Percentiles rank a stretch among this genome's conserved stretches.
These are phyloP conservation scores for Dioscorea zingiberensis DNA, from an alignment of 106 monocot species.

Conservation along the genomic window DNA sequence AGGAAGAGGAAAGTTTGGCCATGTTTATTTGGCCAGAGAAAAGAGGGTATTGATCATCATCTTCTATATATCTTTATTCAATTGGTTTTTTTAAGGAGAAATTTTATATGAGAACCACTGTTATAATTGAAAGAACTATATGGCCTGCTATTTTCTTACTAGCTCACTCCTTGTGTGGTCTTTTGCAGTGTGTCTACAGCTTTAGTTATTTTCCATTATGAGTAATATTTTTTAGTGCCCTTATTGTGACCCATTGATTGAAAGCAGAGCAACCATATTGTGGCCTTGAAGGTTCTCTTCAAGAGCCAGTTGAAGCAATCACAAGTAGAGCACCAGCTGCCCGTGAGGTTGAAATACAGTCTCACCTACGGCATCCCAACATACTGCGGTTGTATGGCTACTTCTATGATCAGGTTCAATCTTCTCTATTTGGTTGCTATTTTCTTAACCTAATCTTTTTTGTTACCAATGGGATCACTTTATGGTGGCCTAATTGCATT, in stretches of 20 bases:
- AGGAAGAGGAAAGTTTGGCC: constrained; percentile 98
- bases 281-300: constrained; percentile 94
- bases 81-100: too few species aligned
- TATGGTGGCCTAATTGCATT: neutral
- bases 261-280: constrained; percentile 86
- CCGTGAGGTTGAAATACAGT: constrained; percentile 96
- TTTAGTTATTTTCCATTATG: too few species aligned
- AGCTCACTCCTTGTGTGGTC: too few species aligned
- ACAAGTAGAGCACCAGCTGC: constrained; percentile 93
- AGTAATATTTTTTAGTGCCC: too few species aligned
- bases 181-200: too few species aligned
- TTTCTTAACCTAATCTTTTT: too few species aligned
- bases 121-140: too few species aligned
- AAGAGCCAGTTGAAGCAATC: constrained; percentile 98
- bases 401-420: constrained; percentile 93
- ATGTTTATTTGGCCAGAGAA: constrained; percentile 95
- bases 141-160: too few species aligned
- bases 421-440: neutral
- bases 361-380: constrained; percentile 88
- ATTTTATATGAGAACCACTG: too few species aligned
- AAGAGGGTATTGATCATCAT: constrained; percentile 45
- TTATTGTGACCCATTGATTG: neutral
- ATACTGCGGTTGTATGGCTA: constrained; percentile 96
- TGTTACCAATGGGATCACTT: neutral
- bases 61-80: neutral